These are phyloP conservation scores for Circinella minor DNA, from an alignment of 371 early-diverging fungal species.

Conservation along the genomic window DNA sequence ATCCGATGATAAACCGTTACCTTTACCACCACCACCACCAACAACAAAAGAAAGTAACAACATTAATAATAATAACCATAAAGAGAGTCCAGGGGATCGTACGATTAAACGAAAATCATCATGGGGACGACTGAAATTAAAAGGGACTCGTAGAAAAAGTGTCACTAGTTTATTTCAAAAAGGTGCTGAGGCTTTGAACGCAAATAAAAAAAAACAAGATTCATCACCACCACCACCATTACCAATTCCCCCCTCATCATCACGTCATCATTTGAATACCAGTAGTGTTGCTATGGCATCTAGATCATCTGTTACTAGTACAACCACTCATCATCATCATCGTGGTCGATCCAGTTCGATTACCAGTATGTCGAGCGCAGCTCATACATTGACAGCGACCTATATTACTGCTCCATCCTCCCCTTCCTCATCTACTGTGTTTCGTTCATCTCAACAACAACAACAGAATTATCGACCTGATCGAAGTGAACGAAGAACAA, in stretches of 20 bases:
- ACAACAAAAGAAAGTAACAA: background rate
- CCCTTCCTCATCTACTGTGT: slow-evolving; percentile 7
- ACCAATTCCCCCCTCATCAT: slow-evolving; percentile 9
- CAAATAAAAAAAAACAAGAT: slow-evolving; percentile 6
- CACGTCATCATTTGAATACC: background rate
- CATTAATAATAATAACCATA: background rate
- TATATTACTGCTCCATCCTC: slow-evolving; percentile 20
- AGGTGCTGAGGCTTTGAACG: slow-evolving; percentile 17
- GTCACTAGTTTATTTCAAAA: slow-evolving; percentile 23
- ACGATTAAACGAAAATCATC: slow-evolving; percentile 21
- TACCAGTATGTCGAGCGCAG: slow-evolving; percentile 26
- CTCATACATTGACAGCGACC: slow-evolving; percentile 37
- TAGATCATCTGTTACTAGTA: slow-evolving; percentile 7
- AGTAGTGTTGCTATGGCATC: slow-evolving; percentile 12
- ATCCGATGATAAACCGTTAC: background rate
- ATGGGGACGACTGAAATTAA: slow-evolving; percentile 25
- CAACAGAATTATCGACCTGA: background rate
- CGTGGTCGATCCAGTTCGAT: slow-evolving; percentile 37
- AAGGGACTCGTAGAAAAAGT: slow-evolving; percentile 21
- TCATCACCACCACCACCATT: slow-evolving; percentile 8
- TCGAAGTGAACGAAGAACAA: slow-evolving; percentile 6
- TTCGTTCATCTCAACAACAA: slow-evolving; percentile 7
- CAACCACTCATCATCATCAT: background rate
- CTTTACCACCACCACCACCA: slow-evolving; percentile 1
- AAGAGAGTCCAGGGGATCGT: background rate